These are phyloP conservation scores for Cryptococcus deneoformans DNA, from an alignment of 1,284 basidiomycete species.

Conservation along the genomic window DNA sequence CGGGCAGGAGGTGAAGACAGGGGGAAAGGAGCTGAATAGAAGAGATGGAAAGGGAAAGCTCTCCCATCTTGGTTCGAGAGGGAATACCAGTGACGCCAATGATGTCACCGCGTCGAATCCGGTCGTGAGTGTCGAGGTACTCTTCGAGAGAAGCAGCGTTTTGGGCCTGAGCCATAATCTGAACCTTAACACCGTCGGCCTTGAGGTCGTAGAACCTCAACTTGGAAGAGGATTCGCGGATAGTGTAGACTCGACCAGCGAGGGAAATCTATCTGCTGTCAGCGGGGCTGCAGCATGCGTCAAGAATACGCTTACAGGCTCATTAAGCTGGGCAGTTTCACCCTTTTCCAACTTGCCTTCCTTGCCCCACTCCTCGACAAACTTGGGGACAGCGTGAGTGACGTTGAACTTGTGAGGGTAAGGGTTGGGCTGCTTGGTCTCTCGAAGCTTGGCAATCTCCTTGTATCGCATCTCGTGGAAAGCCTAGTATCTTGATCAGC, in stretches of 20 bases:
- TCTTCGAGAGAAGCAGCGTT: constrained; percentile 61
- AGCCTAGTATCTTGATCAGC: constrained; percentile 59
- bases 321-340: constrained; percentile 20
- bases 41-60: constrained; percentile 84
- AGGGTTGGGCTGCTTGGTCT: constrained; percentile 82
- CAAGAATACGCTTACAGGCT: constrained; percentile 23
- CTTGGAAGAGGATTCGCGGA: constrained; percentile 78
- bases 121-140: constrained; percentile 73
- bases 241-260: constrained; percentile 89
- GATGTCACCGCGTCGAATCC: constrained; percentile 94
- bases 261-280: constrained; percentile 54
- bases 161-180: constrained; percentile 89
- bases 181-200: constrained; percentile 88
- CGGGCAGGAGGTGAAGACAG: constrained; percentile 93
- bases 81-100: constrained; percentile 89
- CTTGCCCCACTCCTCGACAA: constrained; percentile 70
- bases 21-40: constrained; percentile 88
- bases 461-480: constrained; percentile 93
- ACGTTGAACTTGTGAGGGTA: constrained; percentile 99
- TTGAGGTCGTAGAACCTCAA: constrained; percentile 95
- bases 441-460: constrained; percentile 80
- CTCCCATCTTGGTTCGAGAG: constrained; percentile 92
- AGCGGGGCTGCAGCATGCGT: not conserved
- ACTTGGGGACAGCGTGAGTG: constrained; percentile 62
- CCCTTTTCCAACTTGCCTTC: constrained; percentile 63